Evolutionary conservation across 1,284 basidiomycete genomes (phyloP).

Genomic region (Trichosporon faecale): DNA sequence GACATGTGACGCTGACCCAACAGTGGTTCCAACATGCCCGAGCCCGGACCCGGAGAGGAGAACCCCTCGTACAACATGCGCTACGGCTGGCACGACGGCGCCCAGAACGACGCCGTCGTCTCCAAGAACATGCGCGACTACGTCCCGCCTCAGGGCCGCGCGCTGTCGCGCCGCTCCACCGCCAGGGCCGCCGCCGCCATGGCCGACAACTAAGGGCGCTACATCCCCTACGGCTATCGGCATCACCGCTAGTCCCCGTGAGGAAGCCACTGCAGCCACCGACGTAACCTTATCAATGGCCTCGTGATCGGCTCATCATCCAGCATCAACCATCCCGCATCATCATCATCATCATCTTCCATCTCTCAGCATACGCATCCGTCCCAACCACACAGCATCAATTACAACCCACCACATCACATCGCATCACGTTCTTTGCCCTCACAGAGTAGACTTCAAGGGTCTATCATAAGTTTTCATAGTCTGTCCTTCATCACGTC

Average conservation of each 20-base stretch:
- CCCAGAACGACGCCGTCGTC: conserved; percentile 17
- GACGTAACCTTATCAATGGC: neutral
- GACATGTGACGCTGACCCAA: conserved; percentile 6
- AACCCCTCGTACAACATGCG: conserved; percentile 10
- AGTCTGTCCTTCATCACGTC: neutral
- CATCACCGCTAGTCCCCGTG: neutral
- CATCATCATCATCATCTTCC: neutral
- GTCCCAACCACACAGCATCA: neutral
- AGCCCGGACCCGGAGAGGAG: neutral
- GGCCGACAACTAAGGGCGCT: neutral
- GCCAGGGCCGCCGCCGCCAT: too few relatives aligned
- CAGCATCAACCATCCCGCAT: neutral
- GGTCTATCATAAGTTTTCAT: neutral
- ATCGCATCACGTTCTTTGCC: neutral
- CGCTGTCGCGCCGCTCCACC: neutral
- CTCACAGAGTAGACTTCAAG: neutral
- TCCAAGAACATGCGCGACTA: conserved; percentile 3
- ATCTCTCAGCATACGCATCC: neutral
- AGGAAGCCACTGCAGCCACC: neutral
- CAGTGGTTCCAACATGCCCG: conserved; percentile 19
- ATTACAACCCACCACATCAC: neutral
- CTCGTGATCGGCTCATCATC: neutral
- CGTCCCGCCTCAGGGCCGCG: neutral
- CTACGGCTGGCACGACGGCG: conserved; percentile 22
- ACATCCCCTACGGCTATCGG: neutral